phyloP scores from a whole-genome alignment of 306 rosid genomes.

The Vachellia pachyceras region DNA sequence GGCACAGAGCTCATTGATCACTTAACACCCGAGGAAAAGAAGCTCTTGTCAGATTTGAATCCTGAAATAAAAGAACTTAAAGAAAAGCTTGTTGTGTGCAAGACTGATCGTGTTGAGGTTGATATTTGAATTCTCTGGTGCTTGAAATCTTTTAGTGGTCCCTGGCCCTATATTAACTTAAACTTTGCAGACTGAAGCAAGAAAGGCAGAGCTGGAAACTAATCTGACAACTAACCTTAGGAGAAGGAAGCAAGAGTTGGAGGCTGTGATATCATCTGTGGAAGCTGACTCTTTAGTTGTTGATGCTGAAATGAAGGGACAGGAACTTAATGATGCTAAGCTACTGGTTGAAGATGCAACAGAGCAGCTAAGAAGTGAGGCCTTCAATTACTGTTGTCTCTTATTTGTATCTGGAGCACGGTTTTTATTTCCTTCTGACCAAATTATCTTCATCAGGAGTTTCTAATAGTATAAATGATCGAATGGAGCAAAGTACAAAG shows the following conservation, averaged over 20 bases:
- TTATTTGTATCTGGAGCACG: conserved; percentile 35
- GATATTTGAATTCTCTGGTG: conserved; percentile 36
- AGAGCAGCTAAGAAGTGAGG: conserved; percentile 78
- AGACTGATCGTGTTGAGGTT: conserved; percentile 93
- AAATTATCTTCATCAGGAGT: conserved; percentile 62
- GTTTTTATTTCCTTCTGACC: conserved; percentile 44
- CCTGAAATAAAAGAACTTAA: conserved; percentile 88
- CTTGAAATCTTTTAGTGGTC: conserved; percentile 3
- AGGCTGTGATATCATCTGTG: conserved; percentile 71
- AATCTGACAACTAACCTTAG: conserved; percentile 94
- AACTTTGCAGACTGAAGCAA: conserved; percentile 75
- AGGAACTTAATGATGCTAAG: conserved; percentile 77
- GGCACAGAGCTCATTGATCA: conserved; percentile 96
- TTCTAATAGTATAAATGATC: conserved; percentile 63
- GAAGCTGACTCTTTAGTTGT: conserved; percentile 64
- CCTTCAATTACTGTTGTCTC: conserved; percentile 29
- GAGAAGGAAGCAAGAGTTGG: conserved; percentile 94
- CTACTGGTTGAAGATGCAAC: conserved; percentile 75
- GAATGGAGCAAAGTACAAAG: conserved; percentile 59
- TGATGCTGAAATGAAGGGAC: conserved; percentile 70
- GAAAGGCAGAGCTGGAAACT: conserved; percentile 95
- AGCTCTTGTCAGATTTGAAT: conserved; percentile 79
- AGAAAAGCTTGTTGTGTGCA: conserved; percentile 85
- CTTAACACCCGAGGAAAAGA: conserved; percentile 85
- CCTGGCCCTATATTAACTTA: conserved; percentile 32